Percentiles rank a stretch among this genome's conserved stretches.
These are phyloP conservation scores for Hydrangea macrophylla DNA, from an alignment of 148 eudicot species.

Conservation along the genomic window DNA sequence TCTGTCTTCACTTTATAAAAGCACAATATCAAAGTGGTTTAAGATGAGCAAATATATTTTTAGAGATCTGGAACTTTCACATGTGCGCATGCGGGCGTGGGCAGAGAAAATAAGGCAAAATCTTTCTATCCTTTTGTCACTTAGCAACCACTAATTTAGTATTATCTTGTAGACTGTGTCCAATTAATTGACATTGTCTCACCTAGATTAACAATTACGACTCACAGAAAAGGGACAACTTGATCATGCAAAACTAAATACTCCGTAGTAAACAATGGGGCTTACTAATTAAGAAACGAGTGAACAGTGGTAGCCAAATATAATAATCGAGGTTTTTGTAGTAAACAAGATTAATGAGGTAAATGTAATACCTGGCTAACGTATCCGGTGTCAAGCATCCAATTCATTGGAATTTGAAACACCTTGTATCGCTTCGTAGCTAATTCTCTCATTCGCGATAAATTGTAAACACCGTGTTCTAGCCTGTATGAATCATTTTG, in stretches of 20 bases:
- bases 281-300: neutral
- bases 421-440: slow-evolving; percentile 67
- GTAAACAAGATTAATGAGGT: neutral
- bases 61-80: slow-evolving; percentile 44
- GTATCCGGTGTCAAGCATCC: slow-evolving; percentile 90
- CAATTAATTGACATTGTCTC: slow-evolving; percentile 8
- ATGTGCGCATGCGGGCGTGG: slow-evolving; percentile 49
- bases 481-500: slow-evolving; percentile 41
- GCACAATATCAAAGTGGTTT: neutral
- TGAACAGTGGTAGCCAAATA: neutral
- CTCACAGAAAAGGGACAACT: slow-evolving; percentile 13
- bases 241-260: neutral
- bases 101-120: slow-evolving; percentile 20
- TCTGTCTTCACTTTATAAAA: slow-evolving; percentile 16
- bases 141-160: slow-evolving; percentile 25
- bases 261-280: neutral
- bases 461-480: slow-evolving; percentile 83
- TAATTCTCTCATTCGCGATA: slow-evolving; percentile 86
- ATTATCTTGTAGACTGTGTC: neutral
- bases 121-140: slow-evolving; percentile 36
- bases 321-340: neutral
- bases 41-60: slow-evolving; percentile 10
- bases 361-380: slow-evolving; percentile 66
- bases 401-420: slow-evolving; percentile 77
- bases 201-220: neutral